These are phyloP conservation scores for Polytrichum commune DNA, from an alignment of 225 moss, liverwort and hornwort genomes.

Conservation along the genomic window DNA sequence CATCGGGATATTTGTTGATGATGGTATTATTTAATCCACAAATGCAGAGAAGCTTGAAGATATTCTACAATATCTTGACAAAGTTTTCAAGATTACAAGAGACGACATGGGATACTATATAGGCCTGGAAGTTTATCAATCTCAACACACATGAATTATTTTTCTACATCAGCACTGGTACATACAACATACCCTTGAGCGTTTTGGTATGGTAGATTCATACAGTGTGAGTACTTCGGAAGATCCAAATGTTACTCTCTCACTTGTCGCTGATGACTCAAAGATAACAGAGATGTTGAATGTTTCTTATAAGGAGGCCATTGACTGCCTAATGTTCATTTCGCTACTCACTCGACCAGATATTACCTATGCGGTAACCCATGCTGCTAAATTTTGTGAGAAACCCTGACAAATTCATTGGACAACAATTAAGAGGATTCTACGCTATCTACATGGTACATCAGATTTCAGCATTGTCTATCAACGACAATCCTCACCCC, in stretches of 20 bases:
- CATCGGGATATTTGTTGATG: conserved; percentile 11
- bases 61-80: background rate
- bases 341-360: background rate
- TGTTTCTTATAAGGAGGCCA: background rate
- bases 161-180: background rate
- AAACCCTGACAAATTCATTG: background rate
- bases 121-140: background rate
- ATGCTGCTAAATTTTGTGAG: background rate
- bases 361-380: background rate
- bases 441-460: background rate
- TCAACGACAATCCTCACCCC: background rate
- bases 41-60: background rate
- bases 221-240: background rate
- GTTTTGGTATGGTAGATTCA: background rate
- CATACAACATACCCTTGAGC: background rate
- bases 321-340: background rate
- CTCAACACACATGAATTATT: too few species aligned
- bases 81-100: background rate
- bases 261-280: too few species aligned
- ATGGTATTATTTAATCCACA: background rate
- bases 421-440: background rate
- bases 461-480: background rate
- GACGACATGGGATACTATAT: background rate
- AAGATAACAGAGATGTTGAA: background rate
- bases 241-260: background rate